A percentile compares a stretch with the other conserved stretches of the same genome.
phyloP scores from a whole-genome alignment of 495 filamentous ascomycete species.

The Parathielavia hyrcaniae region DNA sequence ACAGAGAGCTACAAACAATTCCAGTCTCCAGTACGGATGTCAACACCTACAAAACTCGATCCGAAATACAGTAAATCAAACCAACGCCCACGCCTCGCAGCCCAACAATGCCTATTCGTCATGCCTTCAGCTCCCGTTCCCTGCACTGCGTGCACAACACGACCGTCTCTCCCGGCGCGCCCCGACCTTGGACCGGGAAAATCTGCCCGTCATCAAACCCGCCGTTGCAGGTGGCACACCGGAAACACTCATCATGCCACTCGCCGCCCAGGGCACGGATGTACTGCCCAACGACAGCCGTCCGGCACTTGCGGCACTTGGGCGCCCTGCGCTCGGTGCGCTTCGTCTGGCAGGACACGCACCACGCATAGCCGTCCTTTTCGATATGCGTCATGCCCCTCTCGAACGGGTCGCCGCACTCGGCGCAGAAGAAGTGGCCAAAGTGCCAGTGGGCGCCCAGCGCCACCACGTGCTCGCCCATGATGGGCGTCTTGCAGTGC shows the following conservation, averaged over 20 bases:
- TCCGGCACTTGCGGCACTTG: constrained; percentile 79
- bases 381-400: constrained; percentile 82
- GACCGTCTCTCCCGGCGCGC: constrained; percentile 36
- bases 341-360: constrained; percentile 84
- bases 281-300: constrained; percentile 78
- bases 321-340: constrained; percentile 64
- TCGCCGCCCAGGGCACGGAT: constrained; percentile 81
- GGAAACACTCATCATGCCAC: constrained; percentile 92
- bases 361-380: constrained; percentile 99
- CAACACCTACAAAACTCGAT: not conserved
- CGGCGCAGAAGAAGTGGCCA: constrained; percentile 98
- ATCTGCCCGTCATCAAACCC: constrained; percentile 53
- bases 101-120: not conserved
- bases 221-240: constrained; percentile 54
- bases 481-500: constrained; percentile 96
- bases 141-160: constrained; percentile 49
- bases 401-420: constrained; percentile 95
- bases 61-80: not conserved
- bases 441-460: constrained; percentile 94
- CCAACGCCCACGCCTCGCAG: constrained; percentile 3
- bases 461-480: constrained; percentile 88
- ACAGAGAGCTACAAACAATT: not conserved
- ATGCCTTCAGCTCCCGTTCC: constrained; percentile 46
- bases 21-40: not conserved
- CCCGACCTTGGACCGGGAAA: constrained; percentile 42